phyloP scores from a whole-genome alignment of 2,329 filamentous ascomycete genomes.

The Cryoendolithus antarcticus region DNA sequence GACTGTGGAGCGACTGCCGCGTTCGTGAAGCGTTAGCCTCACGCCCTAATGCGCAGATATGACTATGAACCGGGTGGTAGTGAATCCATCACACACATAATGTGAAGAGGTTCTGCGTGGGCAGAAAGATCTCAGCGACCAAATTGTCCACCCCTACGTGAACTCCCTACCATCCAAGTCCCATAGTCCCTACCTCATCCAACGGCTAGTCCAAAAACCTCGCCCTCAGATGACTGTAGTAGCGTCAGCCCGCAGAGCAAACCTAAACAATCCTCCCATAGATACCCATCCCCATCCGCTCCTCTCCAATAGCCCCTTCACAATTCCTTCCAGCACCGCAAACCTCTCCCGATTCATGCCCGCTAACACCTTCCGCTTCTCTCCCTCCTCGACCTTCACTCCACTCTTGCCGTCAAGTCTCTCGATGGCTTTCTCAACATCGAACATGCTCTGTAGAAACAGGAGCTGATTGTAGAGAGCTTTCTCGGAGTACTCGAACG shows the following conservation, averaged over 20 bases:
- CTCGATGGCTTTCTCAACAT: slow-evolving; percentile 67
- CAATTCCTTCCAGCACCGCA: slow-evolving; percentile 59
- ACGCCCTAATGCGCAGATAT: too few relatives aligned
- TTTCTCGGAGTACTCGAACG: slow-evolving; percentile 77
- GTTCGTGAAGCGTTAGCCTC: too few relatives aligned
- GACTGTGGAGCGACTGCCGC: too few relatives aligned
- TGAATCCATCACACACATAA: too few relatives aligned
- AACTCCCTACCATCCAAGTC: too few relatives aligned
- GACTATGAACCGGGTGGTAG: too few relatives aligned
- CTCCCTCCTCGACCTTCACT: slow-evolving; percentile 38
- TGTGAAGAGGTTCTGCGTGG: too few relatives aligned
- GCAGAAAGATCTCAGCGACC: too few relatives aligned
- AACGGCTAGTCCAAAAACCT: too few relatives aligned
- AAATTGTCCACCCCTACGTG: too few relatives aligned
- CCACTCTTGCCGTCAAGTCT: slow-evolving; percentile 22
- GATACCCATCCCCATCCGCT: slow-evolving; percentile 32
- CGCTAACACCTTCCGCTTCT: slow-evolving; percentile 53
- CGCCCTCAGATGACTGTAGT: too few relatives aligned
- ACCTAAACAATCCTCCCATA: slow-evolving; percentile 36
- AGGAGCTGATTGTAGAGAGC: slow-evolving; percentile 89
- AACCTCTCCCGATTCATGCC: slow-evolving; percentile 77
- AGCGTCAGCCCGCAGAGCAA: slow-evolving; percentile 18
- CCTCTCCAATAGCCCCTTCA: slow-evolving; percentile 42
- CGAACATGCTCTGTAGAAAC: slow-evolving; percentile 75
- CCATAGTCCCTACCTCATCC: too few relatives aligned